These are phyloP conservation scores for Aspergillus thermomutatus DNA, from an alignment of 2,329 filamentous ascomycete genomes.

Conservation along the genomic window DNA sequence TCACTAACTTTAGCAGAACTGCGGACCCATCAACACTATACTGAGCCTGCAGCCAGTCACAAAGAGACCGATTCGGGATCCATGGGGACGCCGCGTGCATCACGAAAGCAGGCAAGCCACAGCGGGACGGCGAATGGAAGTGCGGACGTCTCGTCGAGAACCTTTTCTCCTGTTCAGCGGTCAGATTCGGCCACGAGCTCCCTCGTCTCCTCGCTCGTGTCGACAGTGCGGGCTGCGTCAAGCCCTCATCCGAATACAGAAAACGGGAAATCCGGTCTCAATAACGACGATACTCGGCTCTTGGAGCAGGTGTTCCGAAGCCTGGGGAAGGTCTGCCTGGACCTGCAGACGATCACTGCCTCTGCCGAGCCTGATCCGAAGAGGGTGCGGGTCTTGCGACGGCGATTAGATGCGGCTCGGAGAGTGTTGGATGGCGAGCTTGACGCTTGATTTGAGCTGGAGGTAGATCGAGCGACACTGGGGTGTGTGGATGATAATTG, in stretches of 20 bases:
- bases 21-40: slow-evolving; percentile 20
- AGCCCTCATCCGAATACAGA: slow-evolving; percentile 22
- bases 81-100: slow-evolving; percentile 23
- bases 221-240: slow-evolving; percentile 35
- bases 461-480: too few species aligned
- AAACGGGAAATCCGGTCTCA: slow-evolving; percentile 33
- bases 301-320: slow-evolving; percentile 54
- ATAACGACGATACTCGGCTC: slow-evolving; percentile 55
- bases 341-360: slow-evolving; percentile 45
- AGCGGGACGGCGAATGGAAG: neutral
- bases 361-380: slow-evolving; percentile 54
- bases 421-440: slow-evolving; percentile 69
- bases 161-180: slow-evolving; percentile 27
- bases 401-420: slow-evolving; percentile 71
- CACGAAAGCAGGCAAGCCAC: slow-evolving; percentile 10
- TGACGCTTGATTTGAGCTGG: slow-evolving; percentile 8
- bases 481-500: slow-evolving; percentile 12
- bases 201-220: slow-evolving; percentile 34
- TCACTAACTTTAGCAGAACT: slow-evolving; percentile 18
- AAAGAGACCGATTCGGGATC: slow-evolving; percentile 16
- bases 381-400: slow-evolving; percentile 62
- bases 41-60: slow-evolving; percentile 7
- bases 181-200: slow-evolving; percentile 27
- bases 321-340: slow-evolving; percentile 48
- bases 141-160: neutral